Evolutionary conservation across 2,329 filamentous ascomycete genomes (phyloP).

Genomic region (Sporothrix mexicana): DNA sequence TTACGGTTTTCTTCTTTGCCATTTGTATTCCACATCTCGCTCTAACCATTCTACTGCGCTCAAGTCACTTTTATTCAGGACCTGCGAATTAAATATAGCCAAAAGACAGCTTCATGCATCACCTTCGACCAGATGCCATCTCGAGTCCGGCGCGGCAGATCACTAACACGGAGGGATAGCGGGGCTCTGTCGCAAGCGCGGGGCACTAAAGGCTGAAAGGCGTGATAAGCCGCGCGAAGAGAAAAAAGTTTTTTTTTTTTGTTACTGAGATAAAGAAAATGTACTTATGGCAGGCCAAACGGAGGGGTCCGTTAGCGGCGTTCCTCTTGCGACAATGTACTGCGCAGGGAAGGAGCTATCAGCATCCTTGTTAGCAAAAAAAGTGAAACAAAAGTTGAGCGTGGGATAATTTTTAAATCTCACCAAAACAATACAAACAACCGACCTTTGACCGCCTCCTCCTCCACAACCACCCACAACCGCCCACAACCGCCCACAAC

Average conservation of each 20-base stretch:
- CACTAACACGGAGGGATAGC: neutral
- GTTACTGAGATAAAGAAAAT: neutral
- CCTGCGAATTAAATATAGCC: too few species aligned
- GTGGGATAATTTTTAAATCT: neutral
- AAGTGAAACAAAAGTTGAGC: slow-evolving; percentile 3
- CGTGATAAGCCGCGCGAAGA: slow-evolving; percentile 8
- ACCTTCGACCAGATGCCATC: neutral
- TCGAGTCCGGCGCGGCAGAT: neutral
- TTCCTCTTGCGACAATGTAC: neutral
- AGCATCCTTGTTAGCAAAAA: neutral
- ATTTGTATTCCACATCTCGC: too few species aligned
- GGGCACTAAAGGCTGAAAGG: slow-evolving; percentile 14
- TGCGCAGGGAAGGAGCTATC: slow-evolving; percentile 5
- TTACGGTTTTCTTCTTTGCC: too few species aligned
- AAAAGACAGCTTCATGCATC: neutral
- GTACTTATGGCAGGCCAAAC: slow-evolving; percentile 3
- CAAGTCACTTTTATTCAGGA: too few species aligned
- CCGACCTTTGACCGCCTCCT: neutral
- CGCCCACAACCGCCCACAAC: neutral
- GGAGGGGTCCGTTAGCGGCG: slow-evolving; percentile 26
- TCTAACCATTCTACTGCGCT: too few species aligned
- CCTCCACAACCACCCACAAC: neutral
- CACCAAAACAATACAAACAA: neutral
- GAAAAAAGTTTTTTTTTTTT: slow-evolving; percentile 13
- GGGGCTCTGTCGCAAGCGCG: neutral